phyloP scores from a whole-genome alignment of 106 monocot genomes.

The Dioscorea dumetorum region DNA sequence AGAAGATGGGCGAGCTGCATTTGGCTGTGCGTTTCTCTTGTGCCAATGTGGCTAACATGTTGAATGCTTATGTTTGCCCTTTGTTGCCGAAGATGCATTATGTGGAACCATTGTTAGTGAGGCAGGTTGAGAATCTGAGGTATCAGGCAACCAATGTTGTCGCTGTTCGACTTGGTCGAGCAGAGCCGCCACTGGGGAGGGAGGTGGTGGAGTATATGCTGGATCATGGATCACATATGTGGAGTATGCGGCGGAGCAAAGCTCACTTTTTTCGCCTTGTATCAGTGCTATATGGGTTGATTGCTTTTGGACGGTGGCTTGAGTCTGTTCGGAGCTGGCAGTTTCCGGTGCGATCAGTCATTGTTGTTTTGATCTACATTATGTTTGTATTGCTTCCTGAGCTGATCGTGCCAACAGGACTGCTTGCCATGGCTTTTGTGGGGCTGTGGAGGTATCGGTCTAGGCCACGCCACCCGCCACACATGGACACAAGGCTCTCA shows the following conservation, averaged over 20 bases:
- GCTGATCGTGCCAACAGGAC: conserved; percentile 38
- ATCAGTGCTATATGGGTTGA: conserved; percentile 35
- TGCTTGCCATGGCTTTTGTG: conserved; percentile 15
- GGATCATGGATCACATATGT: conserved; percentile 59
- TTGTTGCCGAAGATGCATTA: conserved; percentile 87
- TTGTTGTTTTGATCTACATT: conserved; percentile 14
- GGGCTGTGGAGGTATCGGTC: conserved; percentile 61
- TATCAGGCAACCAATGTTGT: conserved; percentile 63
- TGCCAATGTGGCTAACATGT: conserved; percentile 37
- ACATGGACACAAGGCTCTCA: conserved; percentile 67
- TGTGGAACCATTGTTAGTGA: conserved; percentile 37
- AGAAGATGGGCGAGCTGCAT: conserved; percentile 93
- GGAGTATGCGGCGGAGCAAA: conserved; percentile 88
- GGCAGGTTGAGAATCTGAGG: conserved; percentile 61
- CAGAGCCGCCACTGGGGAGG: conserved; percentile 64
- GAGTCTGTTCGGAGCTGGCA: conserved; percentile 51
- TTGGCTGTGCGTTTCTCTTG: conserved; percentile 72
- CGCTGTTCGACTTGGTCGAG: conserved; percentile 45
- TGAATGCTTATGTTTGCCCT: conserved; percentile 49
- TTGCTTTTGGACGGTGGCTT: conserved; percentile 38
- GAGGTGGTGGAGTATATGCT: conserved; percentile 90
- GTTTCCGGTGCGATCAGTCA: conserved; percentile 29
- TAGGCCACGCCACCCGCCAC: conserved; percentile 56
- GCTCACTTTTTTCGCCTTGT: conserved; percentile 85
- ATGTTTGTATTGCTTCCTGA: conserved; percentile 46